These are phyloP conservation scores for Panicum virgatum DNA, from an alignment of 202 grass and related monocot genomes.

Conservation along the genomic window DNA sequence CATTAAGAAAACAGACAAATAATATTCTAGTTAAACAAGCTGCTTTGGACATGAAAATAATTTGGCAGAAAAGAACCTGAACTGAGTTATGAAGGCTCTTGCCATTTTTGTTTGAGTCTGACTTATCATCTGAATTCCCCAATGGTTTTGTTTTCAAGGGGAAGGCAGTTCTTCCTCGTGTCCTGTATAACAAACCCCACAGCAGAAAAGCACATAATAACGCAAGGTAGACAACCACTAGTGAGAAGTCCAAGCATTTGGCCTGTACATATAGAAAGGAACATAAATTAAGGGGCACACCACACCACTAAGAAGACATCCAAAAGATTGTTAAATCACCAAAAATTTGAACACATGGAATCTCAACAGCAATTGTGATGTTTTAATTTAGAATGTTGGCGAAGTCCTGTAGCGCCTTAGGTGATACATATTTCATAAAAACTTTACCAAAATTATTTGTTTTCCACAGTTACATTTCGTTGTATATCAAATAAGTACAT, in stretches of 20 bases:
- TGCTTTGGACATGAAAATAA: background rate
- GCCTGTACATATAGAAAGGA: slow-evolving; percentile 59
- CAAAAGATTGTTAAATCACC: slow-evolving; percentile 9
- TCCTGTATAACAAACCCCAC: slow-evolving; percentile 61
- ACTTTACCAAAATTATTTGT: slow-evolving; percentile 14
- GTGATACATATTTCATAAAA: slow-evolving; percentile 24
- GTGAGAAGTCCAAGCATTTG: slow-evolving; percentile 96
- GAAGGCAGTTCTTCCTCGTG: slow-evolving; percentile 40
- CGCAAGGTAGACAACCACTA: slow-evolving; percentile 63
- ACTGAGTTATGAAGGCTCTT: slow-evolving; percentile 26
- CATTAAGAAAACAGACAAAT: slow-evolving; percentile 1
- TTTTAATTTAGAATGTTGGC: background rate
- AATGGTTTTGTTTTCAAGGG: slow-evolving; percentile 38
- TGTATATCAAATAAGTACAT: slow-evolving; percentile 21
- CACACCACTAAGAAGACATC: background rate
- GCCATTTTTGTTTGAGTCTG: slow-evolving; percentile 41
- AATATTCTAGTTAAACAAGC: slow-evolving; percentile 31
- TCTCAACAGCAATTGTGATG: slow-evolving; percentile 9
- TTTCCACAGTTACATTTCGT: background rate
- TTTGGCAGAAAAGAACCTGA: slow-evolving; percentile 55
- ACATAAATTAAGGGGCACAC: background rate
- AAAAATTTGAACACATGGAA: slow-evolving; percentile 11
- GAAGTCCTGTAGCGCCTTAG: background rate
- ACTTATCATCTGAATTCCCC: slow-evolving; percentile 48
- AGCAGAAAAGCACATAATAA: slow-evolving; percentile 59